Conservation (phyloP, 495 filamentous ascomycete species). For the Lindgomyces ingoldianus region DNA sequence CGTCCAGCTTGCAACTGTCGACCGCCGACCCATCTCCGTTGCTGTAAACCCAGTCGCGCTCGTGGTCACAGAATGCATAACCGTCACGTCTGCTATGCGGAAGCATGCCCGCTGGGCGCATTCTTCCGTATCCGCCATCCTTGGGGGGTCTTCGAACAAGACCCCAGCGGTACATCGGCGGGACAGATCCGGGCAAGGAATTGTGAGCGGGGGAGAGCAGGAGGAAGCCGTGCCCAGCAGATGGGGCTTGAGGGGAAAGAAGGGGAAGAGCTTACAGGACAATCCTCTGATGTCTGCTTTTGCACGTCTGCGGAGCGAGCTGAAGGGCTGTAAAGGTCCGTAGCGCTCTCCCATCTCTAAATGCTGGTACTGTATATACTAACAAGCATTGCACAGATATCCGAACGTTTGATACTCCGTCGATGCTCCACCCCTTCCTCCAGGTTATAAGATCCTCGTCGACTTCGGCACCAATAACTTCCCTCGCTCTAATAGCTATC, state of each 20-base stretch:
- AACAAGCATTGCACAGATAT: conserved; percentile 67
- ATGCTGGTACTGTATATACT: no score
- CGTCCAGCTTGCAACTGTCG: conserved; percentile 12
- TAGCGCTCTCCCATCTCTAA: no score
- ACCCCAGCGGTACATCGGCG: conserved; percentile 36
- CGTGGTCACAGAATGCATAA: conserved; percentile 98
- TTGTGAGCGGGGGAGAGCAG: conserved; percentile 23
- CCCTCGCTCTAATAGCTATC: conserved; percentile 89
- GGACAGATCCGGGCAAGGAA: conserved; percentile 33
- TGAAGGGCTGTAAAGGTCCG: conserved; percentile 81
- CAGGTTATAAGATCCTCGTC: conserved; percentile 97
- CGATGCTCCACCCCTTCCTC: conserved; percentile 90
- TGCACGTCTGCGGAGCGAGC: conserved; percentile 81
- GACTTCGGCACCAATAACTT: conserved; percentile 93
- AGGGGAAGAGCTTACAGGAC: conserved; percentile 97
- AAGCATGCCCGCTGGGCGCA: conserved; percentile 97
- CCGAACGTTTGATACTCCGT: conserved; percentile 81
- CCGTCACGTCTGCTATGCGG: conserved; percentile 95
- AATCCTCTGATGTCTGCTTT: conserved; percentile 97
- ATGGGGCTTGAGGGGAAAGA: conserved; percentile 95
- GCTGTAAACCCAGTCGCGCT: conserved; percentile 92
- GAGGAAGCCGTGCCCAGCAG: conserved; percentile 60
- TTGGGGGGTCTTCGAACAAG: conserved; percentile 61
- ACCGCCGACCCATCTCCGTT: conserved; percentile 56
- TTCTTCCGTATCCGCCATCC: conserved; percentile 92